Percentiles rank a stretch among this genome's conserved stretches.
phyloP scores from a whole-genome alignment of 2,329 filamentous ascomycete genomes.

The Penicillium sp. region DNA sequence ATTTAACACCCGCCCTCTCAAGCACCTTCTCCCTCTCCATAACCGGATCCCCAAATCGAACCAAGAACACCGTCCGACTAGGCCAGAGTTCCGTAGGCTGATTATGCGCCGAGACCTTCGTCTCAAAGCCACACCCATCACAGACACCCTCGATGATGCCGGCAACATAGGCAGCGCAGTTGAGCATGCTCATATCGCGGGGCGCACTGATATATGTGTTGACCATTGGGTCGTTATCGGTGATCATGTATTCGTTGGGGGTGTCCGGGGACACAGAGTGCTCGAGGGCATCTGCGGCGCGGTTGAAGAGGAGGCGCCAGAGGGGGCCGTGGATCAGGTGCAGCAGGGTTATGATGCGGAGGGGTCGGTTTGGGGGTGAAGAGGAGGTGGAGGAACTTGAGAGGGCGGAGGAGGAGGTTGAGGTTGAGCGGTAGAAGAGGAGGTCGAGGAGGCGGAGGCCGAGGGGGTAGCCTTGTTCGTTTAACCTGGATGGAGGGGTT shows the following conservation, averaged over 20 bases:
- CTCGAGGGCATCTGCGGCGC: slow-evolving; percentile 89
- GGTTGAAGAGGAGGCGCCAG: slow-evolving; percentile 88
- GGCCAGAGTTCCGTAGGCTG: slow-evolving; percentile 82
- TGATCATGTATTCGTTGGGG: slow-evolving; percentile 97
- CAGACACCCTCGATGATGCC: slow-evolving; percentile 95
- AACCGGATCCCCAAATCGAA: slow-evolving; percentile 89
- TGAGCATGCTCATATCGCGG: slow-evolving; percentile 92
- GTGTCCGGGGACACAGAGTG: slow-evolving; percentile 78
- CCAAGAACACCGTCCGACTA: slow-evolving; percentile 89
- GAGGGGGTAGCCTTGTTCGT: slow-evolving; percentile 87
- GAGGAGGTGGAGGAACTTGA: slow-evolving; percentile 72
- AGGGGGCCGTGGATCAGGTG: slow-evolving; percentile 93
- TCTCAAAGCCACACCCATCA: slow-evolving; percentile 86
- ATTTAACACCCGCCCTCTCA: slow-evolving; percentile 58
- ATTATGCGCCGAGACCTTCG: slow-evolving; percentile 85
- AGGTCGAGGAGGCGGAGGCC: slow-evolving; percentile 94
- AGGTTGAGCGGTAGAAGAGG: slow-evolving; percentile 80
- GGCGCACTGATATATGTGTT: slow-evolving; percentile 93
- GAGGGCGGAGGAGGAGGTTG: slow-evolving; percentile 78
- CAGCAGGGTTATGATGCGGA: slow-evolving; percentile 84
- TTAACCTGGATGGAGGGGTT: slow-evolving; percentile 59
- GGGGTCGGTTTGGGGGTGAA: slow-evolving; percentile 72
- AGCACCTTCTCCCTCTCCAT: slow-evolving; percentile 86
- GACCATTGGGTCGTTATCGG: slow-evolving; percentile 94
- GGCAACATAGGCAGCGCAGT: slow-evolving; percentile 92